Percentiles rank a stretch among this genome's conserved stretches.
Evolutionary conservation across 163 green algal species (phyloP).

Genomic region (Volvox carteri): DNA sequence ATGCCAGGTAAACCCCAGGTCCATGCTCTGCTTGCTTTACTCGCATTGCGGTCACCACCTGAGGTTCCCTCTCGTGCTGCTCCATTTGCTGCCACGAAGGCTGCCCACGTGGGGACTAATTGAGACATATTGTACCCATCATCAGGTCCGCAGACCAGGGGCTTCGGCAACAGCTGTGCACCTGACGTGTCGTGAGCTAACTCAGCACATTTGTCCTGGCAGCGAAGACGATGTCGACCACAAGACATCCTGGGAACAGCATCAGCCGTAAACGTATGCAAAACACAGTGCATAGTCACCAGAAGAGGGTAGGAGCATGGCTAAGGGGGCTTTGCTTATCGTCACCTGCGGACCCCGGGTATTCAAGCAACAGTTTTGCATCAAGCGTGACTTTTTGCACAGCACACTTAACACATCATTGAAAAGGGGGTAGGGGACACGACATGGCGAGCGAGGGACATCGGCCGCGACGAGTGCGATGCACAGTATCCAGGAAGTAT

Average conservation of each 20-base stretch:
- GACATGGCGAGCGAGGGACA: background rate
- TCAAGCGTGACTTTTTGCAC: too few species aligned
- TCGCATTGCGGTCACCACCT: too few species aligned
- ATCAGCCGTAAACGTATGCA: background rate
- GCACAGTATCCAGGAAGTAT: too few species aligned
- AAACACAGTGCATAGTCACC: background rate
- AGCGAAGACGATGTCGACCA: slow-evolving; percentile 17
- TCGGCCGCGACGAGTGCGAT: too few species aligned
- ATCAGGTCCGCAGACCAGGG: background rate
- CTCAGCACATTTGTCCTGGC: slow-evolving; percentile 31
- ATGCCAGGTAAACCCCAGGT: background rate
- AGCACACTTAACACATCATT: too few species aligned
- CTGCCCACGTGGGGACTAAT: background rate
- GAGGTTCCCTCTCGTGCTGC: background rate
- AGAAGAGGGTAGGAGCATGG: background rate
- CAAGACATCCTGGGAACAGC: slow-evolving; percentile 19
- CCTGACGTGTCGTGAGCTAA: background rate
- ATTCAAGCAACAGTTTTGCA: too few species aligned
- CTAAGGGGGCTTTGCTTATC: background rate
- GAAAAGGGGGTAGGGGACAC: background rate
- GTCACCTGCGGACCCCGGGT: too few species aligned
- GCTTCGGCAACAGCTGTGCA: background rate
- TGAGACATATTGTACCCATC: background rate
- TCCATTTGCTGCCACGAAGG: background rate
- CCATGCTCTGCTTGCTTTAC: background rate